A percentile compares a stretch with the other conserved stretches of the same genome.
Conservation (phyloP, 805 yeast genomes). For the Wickerhamomyces mucosus region DNA sequence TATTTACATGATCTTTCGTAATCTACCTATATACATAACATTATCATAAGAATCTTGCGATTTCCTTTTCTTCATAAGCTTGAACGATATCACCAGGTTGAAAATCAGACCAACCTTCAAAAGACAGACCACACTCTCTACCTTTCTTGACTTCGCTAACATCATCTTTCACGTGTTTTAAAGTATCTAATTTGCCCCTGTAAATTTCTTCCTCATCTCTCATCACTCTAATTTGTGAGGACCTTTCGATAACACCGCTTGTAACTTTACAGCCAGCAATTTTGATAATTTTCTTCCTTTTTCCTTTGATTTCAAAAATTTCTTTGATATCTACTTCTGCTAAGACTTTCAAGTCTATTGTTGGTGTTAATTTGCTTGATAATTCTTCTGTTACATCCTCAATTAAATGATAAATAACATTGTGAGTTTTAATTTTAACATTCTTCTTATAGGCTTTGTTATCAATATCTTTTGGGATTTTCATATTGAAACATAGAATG, state of each 20-base stretch:
- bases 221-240: conserved; percentile 46
- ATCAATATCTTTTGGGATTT: conserved; percentile 48
- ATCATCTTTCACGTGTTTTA: conserved; percentile 78
- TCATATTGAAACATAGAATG: conserved; percentile 72
- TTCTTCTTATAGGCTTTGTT: conserved; percentile 47
- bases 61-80: conserved; percentile 55
- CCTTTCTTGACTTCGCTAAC: conserved; percentile 73
- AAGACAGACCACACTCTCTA: conserved; percentile 79
- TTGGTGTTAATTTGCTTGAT: conserved; percentile 52
- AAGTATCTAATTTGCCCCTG: conserved; percentile 58
- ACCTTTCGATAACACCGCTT: conserved; percentile 56
- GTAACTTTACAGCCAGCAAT: conserved; percentile 85
- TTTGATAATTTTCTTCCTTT: conserved; percentile 40
- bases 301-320: conserved; percentile 58
- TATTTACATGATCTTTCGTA: no score
- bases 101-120: conserved; percentile 58
- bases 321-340: conserved; percentile 65
- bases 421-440: conserved; percentile 54
- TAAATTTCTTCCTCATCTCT: conserved; percentile 37
- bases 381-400: conserved; percentile 71
- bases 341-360: conserved; percentile 51
- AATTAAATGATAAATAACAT: conserved; percentile 79
- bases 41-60: conserved; percentile 42
- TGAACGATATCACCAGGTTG: conserved; percentile 70
- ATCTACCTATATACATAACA: no score